Evolutionary conservation across 805 yeast species (phyloP), one percentile per base, ranked within the genome.

Genomic region (Isabelozyma gotoi): DNA sequence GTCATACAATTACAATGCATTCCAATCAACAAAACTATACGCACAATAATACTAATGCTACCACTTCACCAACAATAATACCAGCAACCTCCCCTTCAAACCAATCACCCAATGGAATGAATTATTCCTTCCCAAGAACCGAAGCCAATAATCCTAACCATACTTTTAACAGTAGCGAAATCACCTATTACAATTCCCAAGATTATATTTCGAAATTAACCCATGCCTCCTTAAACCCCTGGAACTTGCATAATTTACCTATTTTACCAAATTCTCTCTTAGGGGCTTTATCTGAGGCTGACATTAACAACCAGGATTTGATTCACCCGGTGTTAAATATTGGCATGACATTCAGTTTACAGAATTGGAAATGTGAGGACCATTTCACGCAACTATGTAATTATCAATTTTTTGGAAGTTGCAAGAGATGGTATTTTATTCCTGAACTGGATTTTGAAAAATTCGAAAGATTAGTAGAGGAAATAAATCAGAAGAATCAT

Each of bases 161-260:
- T 12, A 38, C 36, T n/a, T 19, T 19, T 21, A 33, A 11, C 24
- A 29, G 21, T 36, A 24, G 35, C 36, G 51, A 47, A 31, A 29
- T 48, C 7, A 20, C 46, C 20, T 53, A 49, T 17, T 59, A 51
- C 43, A 60, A 59, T 36, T 51, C 56, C 31, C 42, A 38, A 7
- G 57, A 50, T 6, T 57, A 56, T 33, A 53, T 57, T 15, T 41
- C 52, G 7, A 50, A 50, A 17, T 43, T 48, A 18, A 39, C 55
- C n/a, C 49, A 54, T 34, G 40, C 59, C 5, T 46, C 66, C 2
- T 53, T 68, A 38, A 59, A 67, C 42, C 78, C 80, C 0, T 84
- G 88, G 85, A 81, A 82, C 48, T 56, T 83, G 38, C 73, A 77
- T 44, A 81, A 81, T 53, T 21, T 84, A 2, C 77, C 87, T 2